phyloP scores from a whole-genome alignment of 2,329 filamentous ascomycete species.

The Talaromyces sp. region DNA sequence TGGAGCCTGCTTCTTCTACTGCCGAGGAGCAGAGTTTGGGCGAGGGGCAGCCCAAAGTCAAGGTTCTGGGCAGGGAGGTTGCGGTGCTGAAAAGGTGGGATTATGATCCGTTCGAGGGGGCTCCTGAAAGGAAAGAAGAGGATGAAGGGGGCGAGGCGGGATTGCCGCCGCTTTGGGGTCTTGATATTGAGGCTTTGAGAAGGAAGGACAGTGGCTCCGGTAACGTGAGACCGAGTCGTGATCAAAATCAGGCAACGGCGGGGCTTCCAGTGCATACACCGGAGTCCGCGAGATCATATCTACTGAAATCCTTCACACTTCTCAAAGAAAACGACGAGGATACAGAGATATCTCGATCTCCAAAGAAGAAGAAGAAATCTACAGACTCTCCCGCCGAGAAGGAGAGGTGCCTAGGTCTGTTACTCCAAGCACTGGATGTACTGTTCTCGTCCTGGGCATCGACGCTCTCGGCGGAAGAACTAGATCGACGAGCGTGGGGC shows the following conservation, averaged over 20 bases:
- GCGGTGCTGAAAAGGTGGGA: slow-evolving; percentile 73
- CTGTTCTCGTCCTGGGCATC: slow-evolving; percentile 70
- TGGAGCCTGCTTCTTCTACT: slow-evolving; percentile 60
- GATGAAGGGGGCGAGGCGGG: slow-evolving; percentile 3
- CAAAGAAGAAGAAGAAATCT: slow-evolving; percentile 47
- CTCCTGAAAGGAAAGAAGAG: slow-evolving; percentile 25
- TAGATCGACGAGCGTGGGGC: slow-evolving; percentile 72
- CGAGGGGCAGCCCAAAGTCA: slow-evolving; percentile 69
- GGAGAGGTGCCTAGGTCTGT: slow-evolving; percentile 63
- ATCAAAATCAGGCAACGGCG: slow-evolving; percentile 21
- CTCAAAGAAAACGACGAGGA: slow-evolving; percentile 16
- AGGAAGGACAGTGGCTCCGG: slow-evolving; percentile 38
- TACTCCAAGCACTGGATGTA: slow-evolving; percentile 68
- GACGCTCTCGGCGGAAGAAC: slow-evolving; percentile 60
- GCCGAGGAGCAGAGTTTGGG: slow-evolving; percentile 62
- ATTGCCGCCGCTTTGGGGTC: slow-evolving; percentile 51
- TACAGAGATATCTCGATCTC: slow-evolving; percentile 17
- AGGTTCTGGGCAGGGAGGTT: slow-evolving; percentile 68
- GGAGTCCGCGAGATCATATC: slow-evolving; percentile 61
- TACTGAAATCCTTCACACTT: slow-evolving; percentile 47
- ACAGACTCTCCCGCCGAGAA: slow-evolving; percentile 57
- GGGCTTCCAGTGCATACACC: slow-evolving; percentile 71
- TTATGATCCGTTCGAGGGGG: slow-evolving; percentile 58
- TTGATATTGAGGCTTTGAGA: slow-evolving; percentile 55
- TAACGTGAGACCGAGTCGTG: slow-evolving; percentile 7